Evolutionary conservation across 768 basidiomycete genomes (phyloP).

Genomic region (Amanita pallidorosea): DNA sequence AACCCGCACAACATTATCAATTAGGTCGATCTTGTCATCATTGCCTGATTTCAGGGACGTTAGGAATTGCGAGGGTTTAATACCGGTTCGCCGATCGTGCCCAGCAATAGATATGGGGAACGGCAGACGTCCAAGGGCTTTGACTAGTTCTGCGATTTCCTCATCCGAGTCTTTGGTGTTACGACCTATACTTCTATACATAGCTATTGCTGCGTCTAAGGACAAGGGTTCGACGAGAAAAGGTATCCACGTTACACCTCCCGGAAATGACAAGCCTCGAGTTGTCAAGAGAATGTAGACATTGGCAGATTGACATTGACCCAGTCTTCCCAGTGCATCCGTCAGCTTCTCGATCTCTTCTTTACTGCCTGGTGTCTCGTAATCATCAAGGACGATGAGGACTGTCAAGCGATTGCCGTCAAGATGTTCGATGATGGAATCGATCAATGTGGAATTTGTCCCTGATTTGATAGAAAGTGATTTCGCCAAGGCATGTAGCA

Average conservation of each 20-base stretch:
- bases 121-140: neutral
- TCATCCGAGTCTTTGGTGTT: neutral
- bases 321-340: neutral
- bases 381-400: neutral
- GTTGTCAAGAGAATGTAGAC: neutral
- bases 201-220: neutral
- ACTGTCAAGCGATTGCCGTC: neutral
- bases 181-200: neutral
- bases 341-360: neutral
- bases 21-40: no score
- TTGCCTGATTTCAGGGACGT: neutral
- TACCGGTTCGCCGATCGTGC: neutral
- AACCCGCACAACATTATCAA: neutral
- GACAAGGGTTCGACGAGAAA: neutral
- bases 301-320: neutral
- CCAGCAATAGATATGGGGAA: neutral
- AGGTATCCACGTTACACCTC: neutral
- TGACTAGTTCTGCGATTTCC: neutral
- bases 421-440: neutral
- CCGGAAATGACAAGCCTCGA: neutral
- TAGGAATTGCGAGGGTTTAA: neutral
- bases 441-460: neutral
- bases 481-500: neutral
- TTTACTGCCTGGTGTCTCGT: neutral
- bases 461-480: neutral